These are phyloP conservation scores for Quaeritorhiza haematococci DNA, from an alignment of 371 early-diverging fungal genomes.

Conservation along the genomic window DNA sequence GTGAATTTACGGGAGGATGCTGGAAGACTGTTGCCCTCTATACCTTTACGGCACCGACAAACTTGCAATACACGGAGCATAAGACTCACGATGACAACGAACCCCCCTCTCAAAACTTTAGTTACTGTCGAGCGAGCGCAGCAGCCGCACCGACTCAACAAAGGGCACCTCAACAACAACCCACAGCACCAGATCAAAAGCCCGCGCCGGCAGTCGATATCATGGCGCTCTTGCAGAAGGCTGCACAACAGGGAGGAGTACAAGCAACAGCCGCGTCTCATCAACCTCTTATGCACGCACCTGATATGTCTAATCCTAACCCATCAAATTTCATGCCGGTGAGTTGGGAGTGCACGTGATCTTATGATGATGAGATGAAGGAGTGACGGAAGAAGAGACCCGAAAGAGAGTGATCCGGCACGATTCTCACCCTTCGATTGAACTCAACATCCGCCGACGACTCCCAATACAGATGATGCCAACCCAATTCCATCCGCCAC, in stretches of 20 bases:
- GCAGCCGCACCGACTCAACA: background rate
- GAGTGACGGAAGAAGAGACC: background rate
- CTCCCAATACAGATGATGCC: background rate
- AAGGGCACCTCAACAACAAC: background rate
- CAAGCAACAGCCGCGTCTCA: background rate
- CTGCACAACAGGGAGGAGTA: slow-evolving; percentile 6
- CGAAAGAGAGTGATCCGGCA: slow-evolving; percentile 3
- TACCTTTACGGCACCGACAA: too few relatives aligned
- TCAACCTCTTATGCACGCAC: background rate
- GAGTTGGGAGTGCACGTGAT: too few relatives aligned
- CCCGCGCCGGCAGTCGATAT: slow-evolving; percentile 5
- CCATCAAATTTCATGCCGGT: background rate
- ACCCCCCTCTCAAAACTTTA: background rate
- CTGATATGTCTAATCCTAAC: background rate
- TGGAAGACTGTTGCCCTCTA: too few relatives aligned
- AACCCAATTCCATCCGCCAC: slow-evolving; percentile 1
- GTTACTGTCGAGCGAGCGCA: slow-evolving; percentile 1
- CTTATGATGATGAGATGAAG: too few relatives aligned
- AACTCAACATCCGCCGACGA: background rate
- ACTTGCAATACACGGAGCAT: too few relatives aligned
- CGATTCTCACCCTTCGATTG: slow-evolving; percentile 4
- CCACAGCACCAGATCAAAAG: slow-evolving; percentile 8
- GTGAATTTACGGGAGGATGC: too few relatives aligned
- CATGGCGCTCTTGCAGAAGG: slow-evolving; percentile 15
- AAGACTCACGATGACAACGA: too few relatives aligned